These are phyloP conservation scores for Pseudonitzschia pungens DNA, from an alignment of 108 stramenopile species.

Conservation along the genomic window DNA sequence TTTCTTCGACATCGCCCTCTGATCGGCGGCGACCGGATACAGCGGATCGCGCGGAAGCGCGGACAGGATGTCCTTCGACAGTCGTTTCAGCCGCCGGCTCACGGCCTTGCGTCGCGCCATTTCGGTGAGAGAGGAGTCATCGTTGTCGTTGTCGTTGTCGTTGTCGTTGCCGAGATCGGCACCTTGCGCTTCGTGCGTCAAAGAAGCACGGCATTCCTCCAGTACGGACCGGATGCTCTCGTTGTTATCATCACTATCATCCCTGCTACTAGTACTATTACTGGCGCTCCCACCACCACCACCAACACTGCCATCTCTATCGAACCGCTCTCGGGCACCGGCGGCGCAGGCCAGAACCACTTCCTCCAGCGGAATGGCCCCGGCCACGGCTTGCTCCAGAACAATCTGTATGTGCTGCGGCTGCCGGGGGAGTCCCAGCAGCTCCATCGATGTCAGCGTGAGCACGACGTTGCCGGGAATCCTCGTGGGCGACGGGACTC, in stretches of 20 bases:
- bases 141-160: not conserved
- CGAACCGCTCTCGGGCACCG: too few relatives aligned
- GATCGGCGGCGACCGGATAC: conserved; percentile 15
- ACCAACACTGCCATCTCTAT: too few relatives aligned
- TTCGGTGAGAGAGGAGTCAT: not conserved
- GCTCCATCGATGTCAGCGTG: conserved; percentile 27
- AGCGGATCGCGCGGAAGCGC: conserved; percentile 22
- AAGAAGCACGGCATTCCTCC: not conserved
- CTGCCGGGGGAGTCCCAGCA: conserved; percentile 31
- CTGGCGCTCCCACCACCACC: too few relatives aligned
- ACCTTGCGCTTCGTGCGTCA: too few relatives aligned
- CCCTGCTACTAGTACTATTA: too few relatives aligned
- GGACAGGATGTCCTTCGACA: conserved; percentile 18
- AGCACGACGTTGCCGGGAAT: conserved; percentile 54
- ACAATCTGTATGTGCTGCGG: conserved; percentile 46
- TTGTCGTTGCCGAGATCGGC: not conserved
- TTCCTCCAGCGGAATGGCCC: conserved; percentile 22
- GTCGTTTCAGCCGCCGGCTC: not conserved
- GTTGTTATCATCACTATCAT: not conserved
- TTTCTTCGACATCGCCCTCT: conserved; percentile 3
- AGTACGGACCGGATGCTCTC: not conserved
- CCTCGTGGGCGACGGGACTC: conserved; percentile 33
- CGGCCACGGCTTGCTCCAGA: conserved; percentile 19
- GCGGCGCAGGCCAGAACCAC: conserved; percentile 14
- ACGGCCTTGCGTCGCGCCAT: not conserved